phyloP scores from a whole-genome alignment of 805 yeast species.

The Yarrowia sp. region DNA sequence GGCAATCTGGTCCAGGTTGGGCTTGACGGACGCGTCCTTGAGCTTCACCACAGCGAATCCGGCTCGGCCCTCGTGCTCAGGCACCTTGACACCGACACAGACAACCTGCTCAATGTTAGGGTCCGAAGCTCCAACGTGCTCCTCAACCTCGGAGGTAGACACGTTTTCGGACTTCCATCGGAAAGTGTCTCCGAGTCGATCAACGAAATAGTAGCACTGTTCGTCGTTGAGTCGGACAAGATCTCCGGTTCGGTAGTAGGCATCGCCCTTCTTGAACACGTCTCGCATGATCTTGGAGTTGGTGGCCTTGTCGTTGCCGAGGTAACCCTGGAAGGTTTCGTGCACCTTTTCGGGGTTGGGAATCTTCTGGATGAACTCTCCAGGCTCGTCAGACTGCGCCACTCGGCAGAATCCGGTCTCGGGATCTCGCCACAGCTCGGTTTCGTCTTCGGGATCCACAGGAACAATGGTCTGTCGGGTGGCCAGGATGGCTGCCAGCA shows the following conservation, averaged over 20 bases:
- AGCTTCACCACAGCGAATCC: constrained; percentile 80
- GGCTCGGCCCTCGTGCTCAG: constrained; percentile 90
- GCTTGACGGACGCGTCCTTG: constrained; percentile 37
- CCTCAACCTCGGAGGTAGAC: constrained; percentile 89
- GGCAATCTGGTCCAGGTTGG: constrained; percentile 44
- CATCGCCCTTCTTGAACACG: constrained; percentile 82
- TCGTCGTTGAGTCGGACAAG: constrained; percentile 64
- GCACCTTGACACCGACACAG: constrained; percentile 85
- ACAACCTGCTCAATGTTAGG: constrained; percentile 53
- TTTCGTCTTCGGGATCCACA: constrained; percentile 78
- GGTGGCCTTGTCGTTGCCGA: constrained; percentile 76
- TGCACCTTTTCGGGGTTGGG: constrained; percentile 59
- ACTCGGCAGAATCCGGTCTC: constrained; percentile 56
- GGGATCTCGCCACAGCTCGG: constrained; percentile 65
- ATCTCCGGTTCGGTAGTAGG: constrained; percentile 88
- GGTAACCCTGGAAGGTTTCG: constrained; percentile 82
- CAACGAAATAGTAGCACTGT: constrained; percentile 77
- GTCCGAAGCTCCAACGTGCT: constrained; percentile 44
- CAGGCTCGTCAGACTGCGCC: constrained; percentile 65
- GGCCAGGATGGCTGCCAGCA: constrained; percentile 44
- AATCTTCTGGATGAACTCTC: constrained; percentile 80
- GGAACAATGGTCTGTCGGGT: constrained; percentile 52
- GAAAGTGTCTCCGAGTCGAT: constrained; percentile 90
- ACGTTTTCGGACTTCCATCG: constrained; percentile 97
- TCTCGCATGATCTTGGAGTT: constrained; percentile 67